A percentile compares a stretch with the other conserved stretches of the same genome.
phyloP scores from a whole-genome alignment of 495 filamentous ascomycete genomes.

The Aspergillus sclerotioniger region DNA sequence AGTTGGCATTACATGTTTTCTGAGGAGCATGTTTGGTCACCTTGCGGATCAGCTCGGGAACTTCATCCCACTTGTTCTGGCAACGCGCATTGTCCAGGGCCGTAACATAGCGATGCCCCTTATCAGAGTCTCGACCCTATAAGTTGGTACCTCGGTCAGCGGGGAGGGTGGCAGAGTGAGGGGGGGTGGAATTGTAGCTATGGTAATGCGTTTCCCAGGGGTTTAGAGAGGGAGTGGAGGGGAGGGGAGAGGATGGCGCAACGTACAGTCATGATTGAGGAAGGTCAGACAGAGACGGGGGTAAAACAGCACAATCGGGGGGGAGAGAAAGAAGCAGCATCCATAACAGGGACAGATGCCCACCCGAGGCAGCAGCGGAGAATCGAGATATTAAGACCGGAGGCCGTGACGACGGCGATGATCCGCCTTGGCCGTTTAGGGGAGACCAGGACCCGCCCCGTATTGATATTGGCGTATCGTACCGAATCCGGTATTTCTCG shows the following conservation, averaged over 20 bases:
- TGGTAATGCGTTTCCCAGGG: background rate
- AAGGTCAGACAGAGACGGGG: conserved; percentile 19
- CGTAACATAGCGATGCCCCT: conserved; percentile 75
- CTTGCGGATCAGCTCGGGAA: conserved; percentile 89
- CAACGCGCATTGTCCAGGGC: conserved; percentile 83
- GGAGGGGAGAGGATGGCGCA: background rate
- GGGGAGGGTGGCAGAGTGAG: conserved; percentile 4
- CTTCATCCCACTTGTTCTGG: conserved; percentile 81
- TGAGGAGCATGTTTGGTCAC: conserved; percentile 90
- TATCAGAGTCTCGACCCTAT: conserved; percentile 54
- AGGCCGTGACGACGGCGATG: background rate
- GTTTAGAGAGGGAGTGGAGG: background rate
- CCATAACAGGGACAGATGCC: background rate
- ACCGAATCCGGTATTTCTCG: conserved; percentile 21
- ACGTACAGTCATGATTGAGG: conserved; percentile 42
- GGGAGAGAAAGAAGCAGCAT: conserved; percentile 18
- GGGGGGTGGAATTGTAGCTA: background rate
- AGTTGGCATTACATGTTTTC: conserved; percentile 63
- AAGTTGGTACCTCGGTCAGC: conserved; percentile 7
- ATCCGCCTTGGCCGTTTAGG: background rate
- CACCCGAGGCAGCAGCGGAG: background rate
- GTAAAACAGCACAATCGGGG: conserved; percentile 7
- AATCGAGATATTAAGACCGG: background rate
- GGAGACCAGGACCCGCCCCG: conserved; percentile 2
- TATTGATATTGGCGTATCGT: conserved; percentile 18